Conservation (phyloP, 192 early-diverging fungal species). For the Coemansia asiatica region DNA sequence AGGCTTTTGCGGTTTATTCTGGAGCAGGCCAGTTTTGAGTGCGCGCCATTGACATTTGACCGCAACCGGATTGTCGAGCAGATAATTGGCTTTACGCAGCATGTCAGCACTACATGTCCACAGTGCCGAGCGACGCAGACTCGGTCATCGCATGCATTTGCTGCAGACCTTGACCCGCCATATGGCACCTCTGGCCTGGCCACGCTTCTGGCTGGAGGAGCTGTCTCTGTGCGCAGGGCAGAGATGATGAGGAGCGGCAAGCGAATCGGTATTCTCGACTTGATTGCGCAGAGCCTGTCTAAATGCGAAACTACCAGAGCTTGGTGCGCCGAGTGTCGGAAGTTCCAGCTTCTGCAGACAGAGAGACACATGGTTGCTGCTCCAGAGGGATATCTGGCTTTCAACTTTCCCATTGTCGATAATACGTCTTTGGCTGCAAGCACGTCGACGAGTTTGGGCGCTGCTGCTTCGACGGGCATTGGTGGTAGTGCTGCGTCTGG, state of each 20-base stretch:
- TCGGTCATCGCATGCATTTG: constrained; percentile 72
- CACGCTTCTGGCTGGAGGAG: constrained; percentile 42
- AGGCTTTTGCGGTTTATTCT: constrained; percentile 88
- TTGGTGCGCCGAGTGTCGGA: constrained; percentile 82
- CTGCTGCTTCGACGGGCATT: background rate
- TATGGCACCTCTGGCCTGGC: constrained; percentile 45
- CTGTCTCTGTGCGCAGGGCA: constrained; percentile 39
- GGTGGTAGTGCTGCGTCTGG: background rate
- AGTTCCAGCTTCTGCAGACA: constrained; percentile 79
- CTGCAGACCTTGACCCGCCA: constrained; percentile 81
- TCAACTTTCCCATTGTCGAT: constrained; percentile 70
- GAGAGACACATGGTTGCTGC: constrained; percentile 65
- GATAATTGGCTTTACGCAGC: constrained; percentile 35
- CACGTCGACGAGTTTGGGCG: background rate
- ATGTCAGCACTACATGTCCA: constrained; percentile 58
- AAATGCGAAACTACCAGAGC: constrained; percentile 56
- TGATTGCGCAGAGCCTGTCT: constrained; percentile 26
- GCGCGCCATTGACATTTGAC: constrained; percentile 19
- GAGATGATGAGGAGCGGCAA: constrained; percentile 19
- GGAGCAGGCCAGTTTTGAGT: constrained; percentile 84
- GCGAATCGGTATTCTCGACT: constrained; percentile 21
- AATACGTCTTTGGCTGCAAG: background rate
- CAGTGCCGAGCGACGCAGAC: constrained; percentile 62
- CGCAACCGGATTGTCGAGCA: constrained; percentile 21
- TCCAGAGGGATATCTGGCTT: constrained; percentile 67